Evolutionary conservation across 2,329 filamentous ascomycete species (phyloP).

Genomic region (Cladosporium sp.): DNA sequence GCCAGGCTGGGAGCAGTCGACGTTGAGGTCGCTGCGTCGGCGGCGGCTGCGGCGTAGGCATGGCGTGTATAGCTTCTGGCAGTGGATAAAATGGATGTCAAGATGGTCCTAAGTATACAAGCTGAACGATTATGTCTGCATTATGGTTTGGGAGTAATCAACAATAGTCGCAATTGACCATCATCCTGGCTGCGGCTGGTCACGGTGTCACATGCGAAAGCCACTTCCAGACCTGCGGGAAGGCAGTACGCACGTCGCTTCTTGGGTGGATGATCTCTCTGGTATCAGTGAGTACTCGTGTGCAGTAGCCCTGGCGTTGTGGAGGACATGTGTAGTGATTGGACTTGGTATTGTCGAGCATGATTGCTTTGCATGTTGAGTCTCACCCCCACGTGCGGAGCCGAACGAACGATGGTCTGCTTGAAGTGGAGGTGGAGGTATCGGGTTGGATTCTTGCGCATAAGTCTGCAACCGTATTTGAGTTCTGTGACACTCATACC

Average conservation of each 20-base stretch:
- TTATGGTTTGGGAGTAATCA: neutral
- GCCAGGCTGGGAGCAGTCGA: conserved; percentile 2
- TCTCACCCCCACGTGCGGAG: no score
- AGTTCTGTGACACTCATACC: no score
- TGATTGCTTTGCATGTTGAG: no score
- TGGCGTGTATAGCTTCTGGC: neutral
- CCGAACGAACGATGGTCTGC: no score
- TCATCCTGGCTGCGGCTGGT: neutral
- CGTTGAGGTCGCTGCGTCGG: conserved; percentile 1
- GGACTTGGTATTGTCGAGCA: no score
- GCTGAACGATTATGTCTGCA: neutral
- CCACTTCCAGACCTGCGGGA: neutral
- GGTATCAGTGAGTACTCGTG: neutral
- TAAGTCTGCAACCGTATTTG: no score
- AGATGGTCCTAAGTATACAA: neutral
- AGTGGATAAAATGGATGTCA: neutral
- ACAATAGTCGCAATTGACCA: neutral
- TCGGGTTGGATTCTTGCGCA: no score
- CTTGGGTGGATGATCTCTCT: neutral
- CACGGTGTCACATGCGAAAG: conserved; percentile 1
- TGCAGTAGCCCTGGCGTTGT: no score
- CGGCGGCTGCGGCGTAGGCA: neutral
- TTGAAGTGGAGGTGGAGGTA: no score
- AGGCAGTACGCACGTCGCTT: neutral
- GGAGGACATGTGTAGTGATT: no score